Evolutionary conservation across 164 flowering plant genomes (phyloP), one percentile per base, ranked within the genome.

Genomic region (Macadamia integrifolia): DNA sequence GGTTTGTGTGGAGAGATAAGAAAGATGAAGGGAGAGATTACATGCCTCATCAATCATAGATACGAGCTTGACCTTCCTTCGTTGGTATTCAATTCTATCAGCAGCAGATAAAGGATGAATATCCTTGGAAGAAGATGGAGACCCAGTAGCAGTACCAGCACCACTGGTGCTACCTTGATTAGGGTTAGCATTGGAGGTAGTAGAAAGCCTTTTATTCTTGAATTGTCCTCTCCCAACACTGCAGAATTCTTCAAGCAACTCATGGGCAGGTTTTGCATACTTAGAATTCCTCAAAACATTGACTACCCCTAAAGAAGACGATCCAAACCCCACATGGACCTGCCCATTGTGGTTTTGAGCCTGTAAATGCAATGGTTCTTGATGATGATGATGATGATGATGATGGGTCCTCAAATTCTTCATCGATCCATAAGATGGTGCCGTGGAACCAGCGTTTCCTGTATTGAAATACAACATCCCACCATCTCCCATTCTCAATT

Each of bases 1-100:
- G 49, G 49, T n/a, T 7, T 43, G 56, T 44, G 31, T 6, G 65
- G 52, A 60, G 9, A 10, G 55, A 10, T 61, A 62, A 66, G 76
- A 68, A 73, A 63, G 72, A 73, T 70, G 69, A 76, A 74, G 72
- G 64, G 75, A 68, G 67, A 62, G 66, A 65, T 18, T 68, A 83
- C 92, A 61, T 88, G 79, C 98, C 98, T 92, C 98, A 73, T 92
- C 96, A 80, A 90, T 88, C 91, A 92, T 90, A 66, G 94, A 73
- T 59, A 88, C 60, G 2, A 92, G 84, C 78, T 91, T 86, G 86
- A 83, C 87, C 86, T 92, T 92, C 78, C 90, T 82, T 71, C 92
- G 80, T 65, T 92, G 98, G 75, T 90, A 88, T 66, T 90, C 96
- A 67, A 84, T 80, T 67, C 89, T 84, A 69, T 90, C 96, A 28